Evolutionary conservation across 1,284 basidiomycete species (phyloP).

Genomic region (Ganoderma multipileum): DNA sequence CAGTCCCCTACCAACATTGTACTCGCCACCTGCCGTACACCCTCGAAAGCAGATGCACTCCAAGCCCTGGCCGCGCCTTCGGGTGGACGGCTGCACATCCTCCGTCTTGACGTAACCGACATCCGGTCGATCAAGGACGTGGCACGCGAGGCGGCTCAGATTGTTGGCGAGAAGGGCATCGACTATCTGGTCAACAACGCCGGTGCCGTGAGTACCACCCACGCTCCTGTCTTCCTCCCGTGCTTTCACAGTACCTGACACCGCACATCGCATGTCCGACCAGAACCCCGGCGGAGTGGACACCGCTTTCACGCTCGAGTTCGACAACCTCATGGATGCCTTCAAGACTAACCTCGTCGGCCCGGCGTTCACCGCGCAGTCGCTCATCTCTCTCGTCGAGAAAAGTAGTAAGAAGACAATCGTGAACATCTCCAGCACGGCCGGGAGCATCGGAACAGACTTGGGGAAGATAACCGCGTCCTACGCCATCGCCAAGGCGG

Average conservation of each 20-base stretch:
- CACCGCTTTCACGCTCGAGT: background rate
- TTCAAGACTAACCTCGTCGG: background rate
- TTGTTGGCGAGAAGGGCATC: conserved; percentile 41
- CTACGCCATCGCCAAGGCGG: conserved; percentile 39
- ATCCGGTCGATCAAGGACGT: conserved; percentile 29
- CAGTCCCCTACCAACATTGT: conserved; percentile 41
- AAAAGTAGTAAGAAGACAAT: conserved; percentile 42
- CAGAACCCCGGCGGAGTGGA: background rate
- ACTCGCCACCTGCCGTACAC: conserved; percentile 46
- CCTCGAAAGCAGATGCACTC: conserved; percentile 39
- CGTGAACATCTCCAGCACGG: conserved; percentile 43
- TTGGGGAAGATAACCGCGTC: conserved; percentile 30
- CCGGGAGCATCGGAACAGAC: conserved; percentile 41
- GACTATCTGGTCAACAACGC: conserved; percentile 51
- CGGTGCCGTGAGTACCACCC: conserved; percentile 40
- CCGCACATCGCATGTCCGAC: too few relatives aligned
- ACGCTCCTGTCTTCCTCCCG: background rate
- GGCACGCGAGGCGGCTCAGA: conserved; percentile 25
- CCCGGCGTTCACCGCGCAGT: background rate
- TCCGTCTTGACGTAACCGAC: conserved; percentile 43
- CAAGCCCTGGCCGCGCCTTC: conserved; percentile 32
- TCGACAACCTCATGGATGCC: background rate
- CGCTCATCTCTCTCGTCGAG: conserved; percentile 36
- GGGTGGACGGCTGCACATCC: conserved; percentile 40
- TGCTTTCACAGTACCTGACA: too few relatives aligned